Evolutionary conservation across 176 grass and related monocot genomes (phyloP), one percentile per base, ranked within the genome.

Genomic region (Hordeum vulgare): DNA sequence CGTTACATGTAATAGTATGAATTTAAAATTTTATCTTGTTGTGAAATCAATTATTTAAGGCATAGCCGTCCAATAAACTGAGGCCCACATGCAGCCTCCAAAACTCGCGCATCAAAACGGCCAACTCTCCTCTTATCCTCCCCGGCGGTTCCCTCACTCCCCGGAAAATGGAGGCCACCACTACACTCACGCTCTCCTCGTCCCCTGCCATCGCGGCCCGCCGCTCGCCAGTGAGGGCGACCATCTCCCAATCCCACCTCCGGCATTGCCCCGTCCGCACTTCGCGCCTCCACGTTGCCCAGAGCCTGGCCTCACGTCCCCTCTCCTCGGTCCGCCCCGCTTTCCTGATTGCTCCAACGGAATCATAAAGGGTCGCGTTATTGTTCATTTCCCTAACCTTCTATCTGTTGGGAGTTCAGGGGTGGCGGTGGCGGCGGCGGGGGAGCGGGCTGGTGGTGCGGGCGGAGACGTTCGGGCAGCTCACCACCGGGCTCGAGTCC

Each of bases 381-480:
- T 74, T 29, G 42, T 45, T 59, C 60, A 2, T 21, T 36, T 4
- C 13, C 3, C 1, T 24, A 11, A 13, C 1, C 21, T 29, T 59
- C 8, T 75, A 42, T 71, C 11, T 7, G n/a, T 36, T 26, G 39
- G 42, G 3, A 9, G 11, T 49, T 36, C 25, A 74, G 85, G 66
- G 86, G 8, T 17, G 70, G 54, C 81, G 78, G 63, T 74, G 89
- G 11, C 33, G 68, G n/a, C 71, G 47, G 45, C 61, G 90, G 77
- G 59, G 81, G 0, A 79, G 76, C 58, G 68, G 79, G 28, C 61
- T 93, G 81, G 86, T 83, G 23, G 95, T 98, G 78, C 85, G 91
- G 23, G 93, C 93, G 29, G 96, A 98, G 93, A 98, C 90, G 96
- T 98, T 95, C 58, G 96, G 96, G 18, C 93, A 95, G 85, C 90